These are phyloP conservation scores for Aureobasidium lini DNA, from an alignment of 2,329 filamentous ascomycete genomes.

Conservation along the genomic window DNA sequence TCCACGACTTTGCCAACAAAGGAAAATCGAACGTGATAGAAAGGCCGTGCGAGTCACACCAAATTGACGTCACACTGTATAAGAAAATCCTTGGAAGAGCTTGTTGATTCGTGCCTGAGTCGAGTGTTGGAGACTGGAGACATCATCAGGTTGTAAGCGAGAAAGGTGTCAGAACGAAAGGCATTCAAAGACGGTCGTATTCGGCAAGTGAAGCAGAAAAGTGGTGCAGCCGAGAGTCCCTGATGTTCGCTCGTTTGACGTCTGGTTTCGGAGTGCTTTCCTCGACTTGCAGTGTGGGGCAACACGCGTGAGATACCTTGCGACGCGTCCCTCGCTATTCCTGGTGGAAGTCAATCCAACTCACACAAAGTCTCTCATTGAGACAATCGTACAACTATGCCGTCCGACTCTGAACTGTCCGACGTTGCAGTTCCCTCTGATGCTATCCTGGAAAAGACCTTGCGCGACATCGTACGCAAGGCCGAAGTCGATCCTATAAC, in stretches of 20 bases:
- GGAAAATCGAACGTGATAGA: neutral
- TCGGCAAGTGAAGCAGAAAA: too few species aligned
- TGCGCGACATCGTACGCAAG: conserved; percentile 35
- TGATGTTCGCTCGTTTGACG: too few species aligned
- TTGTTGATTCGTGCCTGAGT: neutral
- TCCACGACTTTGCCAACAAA: neutral
- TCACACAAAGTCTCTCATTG: neutral
- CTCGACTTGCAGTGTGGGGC: conserved; percentile 1
- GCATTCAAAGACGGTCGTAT: too few species aligned
- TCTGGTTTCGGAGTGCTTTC: neutral
- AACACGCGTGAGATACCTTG: neutral
- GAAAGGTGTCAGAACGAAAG: too few species aligned
- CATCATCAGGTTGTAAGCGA: neutral
- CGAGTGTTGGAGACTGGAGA: neutral
- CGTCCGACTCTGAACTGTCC: neutral
- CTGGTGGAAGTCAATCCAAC: neutral
- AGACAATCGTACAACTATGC: neutral
- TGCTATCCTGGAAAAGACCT: conserved; percentile 30
- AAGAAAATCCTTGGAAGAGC: neutral
- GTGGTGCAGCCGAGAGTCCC: too few species aligned
- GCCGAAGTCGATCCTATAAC: conserved; percentile 47
- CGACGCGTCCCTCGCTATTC: neutral
- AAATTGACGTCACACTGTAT: neutral
- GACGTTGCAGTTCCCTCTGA: conserved; percentile 27
- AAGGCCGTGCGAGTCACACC: neutral